Evolutionary conservation across 805 yeast species (phyloP).

Genomic region (Candida lessepsii): DNA sequence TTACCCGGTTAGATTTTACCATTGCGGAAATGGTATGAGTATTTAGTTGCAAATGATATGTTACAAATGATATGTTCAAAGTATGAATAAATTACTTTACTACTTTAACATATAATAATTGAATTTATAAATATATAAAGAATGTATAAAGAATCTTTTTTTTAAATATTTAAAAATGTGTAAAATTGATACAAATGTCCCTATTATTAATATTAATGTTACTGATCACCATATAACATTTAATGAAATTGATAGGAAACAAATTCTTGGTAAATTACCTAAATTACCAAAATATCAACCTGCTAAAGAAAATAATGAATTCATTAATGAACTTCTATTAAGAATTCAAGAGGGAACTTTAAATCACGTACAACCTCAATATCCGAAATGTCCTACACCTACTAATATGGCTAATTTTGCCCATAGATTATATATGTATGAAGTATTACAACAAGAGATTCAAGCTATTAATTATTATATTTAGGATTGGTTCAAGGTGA

Average conservation of each 20-base stretch:
- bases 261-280: slow-evolving; percentile 4
- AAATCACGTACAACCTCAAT: slow-evolving; percentile 14
- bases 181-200: background rate
- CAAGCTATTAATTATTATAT: too few species aligned
- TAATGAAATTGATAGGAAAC: background rate
- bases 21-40: background rate
- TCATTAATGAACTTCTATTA: background rate
- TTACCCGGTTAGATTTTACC: background rate
- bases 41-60: too few species aligned
- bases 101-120: too few species aligned
- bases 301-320: background rate
- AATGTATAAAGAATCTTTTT: too few species aligned
- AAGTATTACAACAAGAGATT: slow-evolving; percentile 1
- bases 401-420: slow-evolving; percentile 25
- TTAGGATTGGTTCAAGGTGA: too few species aligned
- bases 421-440: slow-evolving; percentile 22
- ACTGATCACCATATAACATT: background rate
- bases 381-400: slow-evolving; percentile 24
- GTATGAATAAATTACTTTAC: too few species aligned
- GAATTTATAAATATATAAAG: background rate
- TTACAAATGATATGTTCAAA: too few species aligned
- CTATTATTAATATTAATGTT: background rate
- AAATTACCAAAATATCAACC: background rate
- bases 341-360: slow-evolving; percentile 5
- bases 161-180: too few species aligned